Base-by-base conservation (phyloP, 1,284 basidiomycete species). In the Grifola frondosa region DNA sequence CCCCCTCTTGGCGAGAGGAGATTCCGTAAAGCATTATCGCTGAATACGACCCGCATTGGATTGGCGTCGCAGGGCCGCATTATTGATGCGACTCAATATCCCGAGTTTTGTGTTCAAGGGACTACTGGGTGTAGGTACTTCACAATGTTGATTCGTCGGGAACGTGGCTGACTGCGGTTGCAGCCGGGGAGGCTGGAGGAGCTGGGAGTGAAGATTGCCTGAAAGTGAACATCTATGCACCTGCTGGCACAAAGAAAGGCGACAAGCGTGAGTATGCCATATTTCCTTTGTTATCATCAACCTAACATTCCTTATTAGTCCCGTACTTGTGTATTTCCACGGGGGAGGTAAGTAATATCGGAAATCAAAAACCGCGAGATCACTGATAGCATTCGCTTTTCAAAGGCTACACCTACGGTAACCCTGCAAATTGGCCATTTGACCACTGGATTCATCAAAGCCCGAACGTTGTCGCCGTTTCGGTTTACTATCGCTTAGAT, bases 241-340 rank as follows among this genome's bases (percentile, higher is more conserved):
- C 68, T 5, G 53, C 56, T 2, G 54, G 58, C 15, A 63, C 63
- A 11, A 62, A 57, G 15, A 52, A 51, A 19, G 54, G 57, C 7
- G 63, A 63, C 41, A 64, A 65, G 13, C 44, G 65, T 66, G 30
- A 48, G 62, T 37, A 6, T 17, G 15, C 13, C 20, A 15, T 11
- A 12, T 9, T 20, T 16, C 5, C 17, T 16, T 19, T 32, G 9
- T 12, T 29, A 11, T 29, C 9, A 11, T 19, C 12, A 30, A 11
- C n/a, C 15, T 41, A 20, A 37, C 24, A 9, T 22, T 8, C 23
- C 28, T 26, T 30, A 21, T 19, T 78, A 76, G 81, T 13, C 82
- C 81, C 1, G 82, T 85, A 3, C 62, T 88, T 21, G 74, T 81
- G 4, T 86, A 82, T 55, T 80, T 83, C 25, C 81, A 86, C 50